phyloP scores from a whole-genome alignment of 345 rosid species.

The Salix brachista region DNA sequence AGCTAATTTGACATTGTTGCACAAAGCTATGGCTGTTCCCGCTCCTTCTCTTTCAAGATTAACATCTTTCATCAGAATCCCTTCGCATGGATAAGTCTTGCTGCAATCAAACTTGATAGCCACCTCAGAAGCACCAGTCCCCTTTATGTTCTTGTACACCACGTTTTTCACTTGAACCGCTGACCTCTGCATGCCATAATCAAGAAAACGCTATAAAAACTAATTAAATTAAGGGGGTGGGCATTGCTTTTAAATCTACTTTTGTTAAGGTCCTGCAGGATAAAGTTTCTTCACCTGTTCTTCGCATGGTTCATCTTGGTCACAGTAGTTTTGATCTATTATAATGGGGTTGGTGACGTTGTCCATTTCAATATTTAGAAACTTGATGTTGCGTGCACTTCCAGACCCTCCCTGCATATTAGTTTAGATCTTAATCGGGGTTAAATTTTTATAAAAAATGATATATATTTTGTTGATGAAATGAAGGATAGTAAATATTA shows the following conservation, averaged over 20 bases:
- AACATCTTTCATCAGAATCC: constrained; percentile 51
- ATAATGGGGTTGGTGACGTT: constrained; percentile 80
- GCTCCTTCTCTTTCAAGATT: constrained; percentile 31
- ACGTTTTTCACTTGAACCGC: constrained; percentile 68
- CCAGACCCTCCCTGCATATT: constrained; percentile 84
- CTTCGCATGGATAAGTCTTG: constrained; percentile 52
- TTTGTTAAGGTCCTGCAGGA: background rate
- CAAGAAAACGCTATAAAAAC: background rate
- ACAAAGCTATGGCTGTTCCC: constrained; percentile 33
- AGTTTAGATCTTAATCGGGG: background rate
- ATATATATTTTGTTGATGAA: background rate
- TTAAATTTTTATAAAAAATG: background rate
- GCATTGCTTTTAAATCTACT: background rate
- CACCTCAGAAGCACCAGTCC: constrained; percentile 68
- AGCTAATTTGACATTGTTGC: constrained; percentile 44
- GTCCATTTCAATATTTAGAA: constrained; percentile 62
- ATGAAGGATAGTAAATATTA: background rate
- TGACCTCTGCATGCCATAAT: constrained; percentile 39
- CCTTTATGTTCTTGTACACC: constrained; percentile 61
- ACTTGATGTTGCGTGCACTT: constrained; percentile 61
- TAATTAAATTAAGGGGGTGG: background rate
- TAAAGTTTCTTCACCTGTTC: constrained; percentile 37
- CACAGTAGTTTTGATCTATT: constrained; percentile 81
- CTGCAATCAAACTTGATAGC: constrained; percentile 70
- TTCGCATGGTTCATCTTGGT: constrained; percentile 61